Percentiles rank a stretch among this genome's conserved stretches.
These are phyloP conservation scores for Phaeosphaeria sp. DNA, from an alignment of 2,329 filamentous ascomycete species.

Conservation along the genomic window DNA sequence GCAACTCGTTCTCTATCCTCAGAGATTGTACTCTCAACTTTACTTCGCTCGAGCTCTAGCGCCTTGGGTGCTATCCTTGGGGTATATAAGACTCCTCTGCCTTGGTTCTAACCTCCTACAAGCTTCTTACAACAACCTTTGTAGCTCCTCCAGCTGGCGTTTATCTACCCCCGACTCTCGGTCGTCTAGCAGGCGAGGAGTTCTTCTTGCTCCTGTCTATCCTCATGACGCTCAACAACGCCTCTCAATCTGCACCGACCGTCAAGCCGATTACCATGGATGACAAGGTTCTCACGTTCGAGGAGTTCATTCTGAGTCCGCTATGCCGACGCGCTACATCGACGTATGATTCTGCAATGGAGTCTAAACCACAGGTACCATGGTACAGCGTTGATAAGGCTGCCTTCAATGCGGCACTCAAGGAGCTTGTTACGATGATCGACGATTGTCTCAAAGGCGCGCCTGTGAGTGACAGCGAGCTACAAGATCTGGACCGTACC, in stretches of 20 bases:
- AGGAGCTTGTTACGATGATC: neutral
- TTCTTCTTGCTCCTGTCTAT: too few relatives aligned
- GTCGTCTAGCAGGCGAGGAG: too few relatives aligned
- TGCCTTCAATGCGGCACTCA: neutral
- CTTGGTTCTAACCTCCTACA: neutral
- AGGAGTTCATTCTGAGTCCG: neutral
- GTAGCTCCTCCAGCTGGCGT: too few relatives aligned
- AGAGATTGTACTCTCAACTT: neutral
- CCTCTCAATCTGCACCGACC: too few relatives aligned
- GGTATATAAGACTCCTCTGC: neutral
- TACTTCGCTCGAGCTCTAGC: neutral
- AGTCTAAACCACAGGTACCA: neutral
- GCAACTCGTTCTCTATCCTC: neutral
- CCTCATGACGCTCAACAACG: too few relatives aligned
- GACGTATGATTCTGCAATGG: neutral
- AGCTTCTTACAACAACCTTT: neutral
- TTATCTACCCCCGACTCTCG: too few relatives aligned
- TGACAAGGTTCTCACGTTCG: neutral
- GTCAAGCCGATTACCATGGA: neutral
- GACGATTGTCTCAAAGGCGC: neutral
- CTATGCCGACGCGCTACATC: neutral
- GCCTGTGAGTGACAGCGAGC: slow-evolving; percentile 13
- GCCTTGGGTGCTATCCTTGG: neutral
- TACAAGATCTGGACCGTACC: slow-evolving; percentile 15
- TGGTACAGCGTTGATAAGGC: neutral